phyloP scores from a whole-genome alignment of 768 basidiomycete species.

The Panellus pusillus region DNA sequence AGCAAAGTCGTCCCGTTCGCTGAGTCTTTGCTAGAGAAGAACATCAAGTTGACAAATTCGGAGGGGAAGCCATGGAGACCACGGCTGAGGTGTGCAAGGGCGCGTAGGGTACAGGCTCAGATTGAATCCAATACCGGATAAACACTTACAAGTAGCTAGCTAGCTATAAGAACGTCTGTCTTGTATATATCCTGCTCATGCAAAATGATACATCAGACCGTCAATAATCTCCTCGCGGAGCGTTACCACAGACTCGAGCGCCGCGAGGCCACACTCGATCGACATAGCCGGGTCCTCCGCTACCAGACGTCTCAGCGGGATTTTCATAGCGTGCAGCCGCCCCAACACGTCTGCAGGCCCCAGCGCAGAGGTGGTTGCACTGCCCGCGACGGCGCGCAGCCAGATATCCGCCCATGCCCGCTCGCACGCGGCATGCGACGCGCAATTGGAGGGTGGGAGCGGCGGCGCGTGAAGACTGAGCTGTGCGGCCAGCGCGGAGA shows the following conservation, averaged over 20 bases:
- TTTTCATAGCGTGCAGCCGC: conserved; percentile 47
- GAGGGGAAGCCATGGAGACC: no score
- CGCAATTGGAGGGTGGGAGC: conserved; percentile 42
- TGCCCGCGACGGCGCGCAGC: conserved; percentile 51
- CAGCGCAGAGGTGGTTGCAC: conserved; percentile 32
- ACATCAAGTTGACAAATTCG: no score
- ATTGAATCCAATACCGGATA: no score
- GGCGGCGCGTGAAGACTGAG: conserved; percentile 48
- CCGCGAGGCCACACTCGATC: conserved; percentile 43
- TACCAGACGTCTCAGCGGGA: conserved; percentile 37
- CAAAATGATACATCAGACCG: conserved; percentile 39
- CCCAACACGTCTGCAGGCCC: conserved; percentile 60
- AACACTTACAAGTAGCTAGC: no score
- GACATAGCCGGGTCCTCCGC: conserved; percentile 35
- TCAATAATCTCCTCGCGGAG: conserved; percentile 43
- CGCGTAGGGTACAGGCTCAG: no score
- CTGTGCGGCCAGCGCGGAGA: conserved; percentile 55
- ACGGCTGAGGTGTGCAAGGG: no score
- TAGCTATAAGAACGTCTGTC: no score
- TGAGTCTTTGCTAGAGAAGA: no score
- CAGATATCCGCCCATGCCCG: conserved; percentile 51
- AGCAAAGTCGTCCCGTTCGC: no score
- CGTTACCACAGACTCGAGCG: conserved; percentile 42
- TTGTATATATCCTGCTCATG: neutral
- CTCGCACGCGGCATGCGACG: conserved; percentile 51